Percentiles rank a stretch among this genome's conserved stretches.
These are phyloP conservation scores for Vinca minor DNA, from an alignment of 257 asterid genomes.

Conservation along the genomic window DNA sequence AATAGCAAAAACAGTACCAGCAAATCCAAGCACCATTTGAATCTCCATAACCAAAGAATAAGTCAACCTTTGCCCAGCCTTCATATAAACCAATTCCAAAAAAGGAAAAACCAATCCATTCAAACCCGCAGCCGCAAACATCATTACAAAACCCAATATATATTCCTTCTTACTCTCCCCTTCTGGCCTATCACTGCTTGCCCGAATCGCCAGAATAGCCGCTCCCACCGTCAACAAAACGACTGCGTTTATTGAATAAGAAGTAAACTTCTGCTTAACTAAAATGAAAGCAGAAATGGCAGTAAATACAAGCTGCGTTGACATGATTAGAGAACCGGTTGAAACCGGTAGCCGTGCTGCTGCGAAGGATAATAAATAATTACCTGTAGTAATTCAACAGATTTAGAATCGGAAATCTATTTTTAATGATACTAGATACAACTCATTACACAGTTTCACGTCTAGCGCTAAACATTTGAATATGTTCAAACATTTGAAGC, in stretches of 20 bases:
- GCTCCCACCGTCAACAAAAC: slow-evolving; percentile 20
- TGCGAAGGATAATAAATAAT: slow-evolving; percentile 17
- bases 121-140: slow-evolving; percentile 8
- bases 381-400: too few relatives aligned
- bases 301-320: slow-evolving; percentile 17
- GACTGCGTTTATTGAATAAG: slow-evolving; percentile 17
- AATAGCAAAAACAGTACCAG: slow-evolving; percentile 13
- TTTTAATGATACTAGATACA: too few relatives aligned
- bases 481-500: too few relatives aligned
- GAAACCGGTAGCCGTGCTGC: slow-evolving; percentile 18
- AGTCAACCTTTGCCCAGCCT: slow-evolving; percentile 14
- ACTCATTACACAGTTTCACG: too few relatives aligned
- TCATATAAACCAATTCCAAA: slow-evolving; percentile 15
- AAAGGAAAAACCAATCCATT: slow-evolving; percentile 16
- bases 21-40: slow-evolving; percentile 15
- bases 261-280: slow-evolving; percentile 23
- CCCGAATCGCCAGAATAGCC: slow-evolving; percentile 15
- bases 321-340: slow-evolving; percentile 14
- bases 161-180: slow-evolving; percentile 15
- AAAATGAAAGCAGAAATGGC: slow-evolving; percentile 19
- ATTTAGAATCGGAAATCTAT: too few relatives aligned
- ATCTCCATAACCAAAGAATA: slow-evolving; percentile 21
- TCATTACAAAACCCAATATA: slow-evolving; percentile 18
- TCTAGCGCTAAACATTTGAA: too few relatives aligned
- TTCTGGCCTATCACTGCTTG: slow-evolving; percentile 16